Conservation (phyloP, 768 basidiomycete species). For the Lactarius hatsudake region DNA sequence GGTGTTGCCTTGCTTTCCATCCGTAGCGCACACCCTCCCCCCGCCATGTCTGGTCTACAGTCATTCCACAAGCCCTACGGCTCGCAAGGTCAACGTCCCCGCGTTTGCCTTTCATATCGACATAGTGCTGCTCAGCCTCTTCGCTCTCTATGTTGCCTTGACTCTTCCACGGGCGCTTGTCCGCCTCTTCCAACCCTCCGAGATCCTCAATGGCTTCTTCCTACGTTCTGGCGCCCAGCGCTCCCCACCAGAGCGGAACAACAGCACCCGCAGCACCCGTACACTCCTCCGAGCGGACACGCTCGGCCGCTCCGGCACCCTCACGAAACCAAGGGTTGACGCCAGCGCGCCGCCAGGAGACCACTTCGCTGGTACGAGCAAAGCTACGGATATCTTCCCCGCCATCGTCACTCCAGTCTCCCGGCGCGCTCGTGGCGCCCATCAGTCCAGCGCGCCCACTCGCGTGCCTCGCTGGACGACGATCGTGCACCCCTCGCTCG, state of each 20-base stretch:
- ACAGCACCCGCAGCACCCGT: conserved; percentile 25
- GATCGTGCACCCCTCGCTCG: conserved; percentile 34
- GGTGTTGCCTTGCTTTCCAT: background rate
- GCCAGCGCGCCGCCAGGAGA: background rate
- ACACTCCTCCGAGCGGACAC: conserved; percentile 18
- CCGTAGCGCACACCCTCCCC: background rate
- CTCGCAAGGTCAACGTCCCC: background rate
- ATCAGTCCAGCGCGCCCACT: conserved; percentile 29
- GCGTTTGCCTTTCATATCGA: conserved; percentile 24
- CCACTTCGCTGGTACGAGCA: conserved; percentile 7
- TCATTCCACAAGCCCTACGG: background rate
- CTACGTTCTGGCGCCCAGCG: conserved; percentile 12
- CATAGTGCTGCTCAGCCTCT: conserved; percentile 17
- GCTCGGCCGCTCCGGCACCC: conserved; percentile 17
- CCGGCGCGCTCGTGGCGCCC: background rate
- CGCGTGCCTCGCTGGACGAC: conserved; percentile 41
- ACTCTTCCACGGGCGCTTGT: conserved; percentile 27
- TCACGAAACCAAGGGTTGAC: conserved; percentile 1
- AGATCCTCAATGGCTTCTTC: conserved; percentile 21
- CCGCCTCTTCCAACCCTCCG: conserved; percentile 22
- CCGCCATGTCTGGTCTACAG: conserved; percentile 7
- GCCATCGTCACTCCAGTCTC: conserved; percentile 10
- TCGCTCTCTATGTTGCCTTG: conserved; percentile 18
- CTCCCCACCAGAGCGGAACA: conserved; percentile 9
- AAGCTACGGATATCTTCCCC: background rate